These are phyloP conservation scores for Chlorella sorokiniana DNA, from an alignment of 139 green algal genomes.

Conservation along the genomic window DNA sequence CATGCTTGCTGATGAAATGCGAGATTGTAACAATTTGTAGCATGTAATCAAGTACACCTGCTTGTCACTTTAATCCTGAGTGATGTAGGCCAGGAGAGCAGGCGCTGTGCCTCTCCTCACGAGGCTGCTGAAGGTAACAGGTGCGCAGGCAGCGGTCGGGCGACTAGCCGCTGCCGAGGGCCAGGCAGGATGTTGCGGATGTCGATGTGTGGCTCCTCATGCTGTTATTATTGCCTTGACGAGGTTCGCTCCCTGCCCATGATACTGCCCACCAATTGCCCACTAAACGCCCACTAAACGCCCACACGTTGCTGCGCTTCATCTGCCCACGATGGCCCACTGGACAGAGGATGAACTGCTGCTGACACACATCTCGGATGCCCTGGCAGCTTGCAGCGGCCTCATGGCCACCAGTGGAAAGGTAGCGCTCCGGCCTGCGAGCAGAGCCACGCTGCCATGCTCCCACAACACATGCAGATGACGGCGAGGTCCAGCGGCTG, in stretches of 20 bases:
- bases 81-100: neutral
- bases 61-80: no score
- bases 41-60: conserved; percentile 2
- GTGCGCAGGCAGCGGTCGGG: neutral
- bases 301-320: neutral
- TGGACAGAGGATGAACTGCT: conserved; percentile 65
- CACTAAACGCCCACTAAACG: neutral
- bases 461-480: neutral
- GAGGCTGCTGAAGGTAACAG: conserved; percentile 26
- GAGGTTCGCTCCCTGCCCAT: no score
- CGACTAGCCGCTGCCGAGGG: neutral
- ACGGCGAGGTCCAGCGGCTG: neutral
- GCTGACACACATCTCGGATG: conserved; percentile 50
- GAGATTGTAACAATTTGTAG: conserved; percentile 18
- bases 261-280: neutral
- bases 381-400: conserved; percentile 71
- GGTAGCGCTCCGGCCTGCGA: conserved; percentile 33
- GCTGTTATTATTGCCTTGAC: no score
- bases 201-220: neutral
- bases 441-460: neutral
- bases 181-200: no score
- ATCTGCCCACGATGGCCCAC: neutral
- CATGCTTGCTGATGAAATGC: neutral
- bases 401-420: conserved; percentile 60
- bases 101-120: conserved; percentile 18